phyloP scores from a whole-genome alignment of 441 rosid species.

The Aquilaria agallochum region DNA sequence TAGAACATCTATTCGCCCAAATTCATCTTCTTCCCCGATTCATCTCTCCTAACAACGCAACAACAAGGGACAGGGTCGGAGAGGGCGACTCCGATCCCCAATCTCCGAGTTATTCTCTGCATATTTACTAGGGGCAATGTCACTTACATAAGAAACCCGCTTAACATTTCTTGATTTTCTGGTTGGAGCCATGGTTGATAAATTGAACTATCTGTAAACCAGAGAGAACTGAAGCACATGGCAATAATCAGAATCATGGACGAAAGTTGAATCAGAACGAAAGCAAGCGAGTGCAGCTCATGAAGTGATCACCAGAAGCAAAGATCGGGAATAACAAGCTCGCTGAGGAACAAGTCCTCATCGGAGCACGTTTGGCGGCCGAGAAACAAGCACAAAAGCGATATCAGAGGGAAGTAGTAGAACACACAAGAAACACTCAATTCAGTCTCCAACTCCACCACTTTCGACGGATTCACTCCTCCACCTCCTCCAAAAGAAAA shows the following conservation, averaged over 20 bases:
- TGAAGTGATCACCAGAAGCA: conserved; percentile 3
- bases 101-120: conserved; percentile 45
- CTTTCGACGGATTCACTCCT: conserved; percentile 7
- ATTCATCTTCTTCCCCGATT: too few relatives aligned
- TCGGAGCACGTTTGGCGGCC: conserved; percentile 1
- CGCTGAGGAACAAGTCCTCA: conserved; percentile 5
- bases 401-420: conserved; percentile 1
- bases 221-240: conserved; percentile 12
- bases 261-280: conserved; percentile 12
- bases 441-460: conserved; percentile 14
- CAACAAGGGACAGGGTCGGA: too few relatives aligned
- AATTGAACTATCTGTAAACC: conserved; percentile 27
- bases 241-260: conserved; percentile 7
- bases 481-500: conserved; percentile 8
- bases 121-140: conserved; percentile 44
- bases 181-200: conserved; percentile 67
- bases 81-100: conserved; percentile 53
- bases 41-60: too few relatives aligned
- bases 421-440: conserved; percentile 15
- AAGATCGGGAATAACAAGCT: conserved; percentile 12
- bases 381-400: conserved; percentile 17
- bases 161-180: conserved; percentile 55
- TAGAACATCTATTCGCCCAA: too few relatives aligned
- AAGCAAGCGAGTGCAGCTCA: neutral
- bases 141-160: conserved; percentile 44